These are phyloP conservation scores for Cryptococcus sp. DNA, from an alignment of 1,284 basidiomycete species.

Conservation along the genomic window DNA sequence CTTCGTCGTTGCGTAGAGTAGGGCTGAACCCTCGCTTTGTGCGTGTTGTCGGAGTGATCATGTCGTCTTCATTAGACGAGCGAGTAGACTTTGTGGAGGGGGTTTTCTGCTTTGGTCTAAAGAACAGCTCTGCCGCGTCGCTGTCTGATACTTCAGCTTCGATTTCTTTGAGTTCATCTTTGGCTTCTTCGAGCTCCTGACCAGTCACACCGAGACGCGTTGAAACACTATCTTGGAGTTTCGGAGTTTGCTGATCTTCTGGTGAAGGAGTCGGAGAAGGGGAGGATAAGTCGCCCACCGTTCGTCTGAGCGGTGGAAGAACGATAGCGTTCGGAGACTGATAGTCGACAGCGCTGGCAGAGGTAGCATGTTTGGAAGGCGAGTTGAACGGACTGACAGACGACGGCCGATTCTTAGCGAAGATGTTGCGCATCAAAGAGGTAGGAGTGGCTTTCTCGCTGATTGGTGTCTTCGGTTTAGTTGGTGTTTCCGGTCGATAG, in stretches of 20 bases:
- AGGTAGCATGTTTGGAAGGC: conserved; percentile 14
- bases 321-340: conserved; percentile 31
- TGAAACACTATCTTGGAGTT: conserved; percentile 6
- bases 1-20: conserved; percentile 19
- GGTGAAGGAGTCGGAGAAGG: conserved; percentile 13
- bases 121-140: conserved; percentile 15
- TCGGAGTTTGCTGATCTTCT: conserved; percentile 6
- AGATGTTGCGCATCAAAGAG: conserved; percentile 44
- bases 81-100: conserved; percentile 3
- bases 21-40: conserved; percentile 20
- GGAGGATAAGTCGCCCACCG: conserved; percentile 26
- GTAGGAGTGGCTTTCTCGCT: conserved; percentile 35
- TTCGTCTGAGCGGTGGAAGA: conserved; percentile 29
- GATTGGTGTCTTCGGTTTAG: conserved; percentile 30
- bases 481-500: conserved; percentile 29
- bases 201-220: conserved; percentile 10
- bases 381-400: conserved; percentile 21
- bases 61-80: conserved; percentile 2
- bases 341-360: background rate
- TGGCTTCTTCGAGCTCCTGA: conserved; percentile 21
- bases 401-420: conserved; percentile 29
- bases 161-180: conserved; percentile 25
- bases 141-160: conserved; percentile 12
- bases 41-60: conserved; percentile 7
- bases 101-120: conserved; percentile 15